Evolutionary conservation across 805 yeast genomes (phyloP), one percentile per base, ranked within the genome.

Genomic region (Brettanomyces naardenensis): DNA sequence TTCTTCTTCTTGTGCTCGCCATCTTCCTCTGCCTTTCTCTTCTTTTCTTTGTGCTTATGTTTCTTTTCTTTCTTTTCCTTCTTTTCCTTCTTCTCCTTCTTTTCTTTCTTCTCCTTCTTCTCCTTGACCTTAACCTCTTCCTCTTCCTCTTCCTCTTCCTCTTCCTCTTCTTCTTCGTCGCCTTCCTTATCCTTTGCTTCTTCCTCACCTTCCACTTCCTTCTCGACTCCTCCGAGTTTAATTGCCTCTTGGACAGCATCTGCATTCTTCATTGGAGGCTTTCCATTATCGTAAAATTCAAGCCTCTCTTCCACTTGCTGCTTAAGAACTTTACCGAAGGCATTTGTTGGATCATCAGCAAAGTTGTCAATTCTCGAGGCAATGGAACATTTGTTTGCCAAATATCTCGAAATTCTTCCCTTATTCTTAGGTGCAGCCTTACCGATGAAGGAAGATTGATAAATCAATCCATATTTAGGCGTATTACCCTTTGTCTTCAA

Each of bases 321-420:
- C 74, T 87, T 89, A 65, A 92, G 77, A 40, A 89, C 80, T 53
- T 76, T 71, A 62, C 98, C 98, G 53, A 92, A 92, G 37, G 77
- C 85, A 45, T 81, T 83, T 32, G 87, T 72, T 56, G 98, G 97
- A 61, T 81, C 85, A 61, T 92, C 98, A 41, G 96, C 82, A 66
- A 87, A 92, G 70, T 87, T 87, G 69, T 92, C 98, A 56, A 92
- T 90, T 76, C 98, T 87, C 37, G 96, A 87, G 43, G 98, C 98
- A 68, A 92, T 90, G 30, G 98, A 83, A 77, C 97, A 90, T 69
- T 92, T 92, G 82, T 92, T 92, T 49, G 98, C 98, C 66, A 92
- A 73, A 69, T 89, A 92, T 70, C 98, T 83, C 35, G 98, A 90
- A 52, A 92, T 92, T 75, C 97, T 83, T 66, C 98, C 98, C 79